Evolutionary conservation across 768 basidiomycete genomes (phyloP).

Genomic region (Panus rudis): DNA sequence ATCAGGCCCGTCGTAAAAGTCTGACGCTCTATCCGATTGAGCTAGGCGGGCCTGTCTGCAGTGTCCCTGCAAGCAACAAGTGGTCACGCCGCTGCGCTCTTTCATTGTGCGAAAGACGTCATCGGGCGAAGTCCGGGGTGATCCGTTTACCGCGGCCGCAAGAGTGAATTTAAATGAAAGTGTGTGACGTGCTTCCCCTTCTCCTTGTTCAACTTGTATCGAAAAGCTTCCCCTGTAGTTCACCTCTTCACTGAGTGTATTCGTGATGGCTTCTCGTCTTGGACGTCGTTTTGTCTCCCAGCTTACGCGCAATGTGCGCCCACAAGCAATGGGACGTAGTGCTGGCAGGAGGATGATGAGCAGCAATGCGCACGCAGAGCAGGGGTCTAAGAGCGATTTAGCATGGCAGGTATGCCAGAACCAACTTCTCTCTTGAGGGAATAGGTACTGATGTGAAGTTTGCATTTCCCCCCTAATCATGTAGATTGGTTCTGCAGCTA

Average conservation of each 20-base stretch:
- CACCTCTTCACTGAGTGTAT: slow-evolving; percentile 8
- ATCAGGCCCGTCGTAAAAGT: slow-evolving; percentile 36
- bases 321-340: too few species aligned
- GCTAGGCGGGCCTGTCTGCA: slow-evolving; percentile 64
- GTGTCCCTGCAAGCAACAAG: too few species aligned
- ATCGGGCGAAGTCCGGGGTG: too few species aligned
- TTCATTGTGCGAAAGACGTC: too few species aligned
- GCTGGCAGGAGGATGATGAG: slow-evolving; percentile 16
- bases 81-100: background rate
- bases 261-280: slow-evolving; percentile 17
- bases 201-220: background rate
- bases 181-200: background rate
- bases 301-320: slow-evolving; percentile 10
- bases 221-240: slow-evolving; percentile 11
- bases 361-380: too few species aligned
- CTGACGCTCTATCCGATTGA: slow-evolving; percentile 66
- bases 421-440: too few species aligned
- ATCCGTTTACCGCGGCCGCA: too few species aligned
- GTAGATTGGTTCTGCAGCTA: slow-evolving; percentile 20
- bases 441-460: too few species aligned
- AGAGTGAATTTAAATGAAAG: too few species aligned
- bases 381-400: slow-evolving; percentile 18
- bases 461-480: too few species aligned
- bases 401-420: slow-evolving; percentile 22
- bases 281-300: slow-evolving; percentile 13